Evolutionary conservation across 495 filamentous ascomycete species (phyloP), one percentile per base, ranked within the genome.

Genomic region (Penicillium bialowiezense): DNA sequence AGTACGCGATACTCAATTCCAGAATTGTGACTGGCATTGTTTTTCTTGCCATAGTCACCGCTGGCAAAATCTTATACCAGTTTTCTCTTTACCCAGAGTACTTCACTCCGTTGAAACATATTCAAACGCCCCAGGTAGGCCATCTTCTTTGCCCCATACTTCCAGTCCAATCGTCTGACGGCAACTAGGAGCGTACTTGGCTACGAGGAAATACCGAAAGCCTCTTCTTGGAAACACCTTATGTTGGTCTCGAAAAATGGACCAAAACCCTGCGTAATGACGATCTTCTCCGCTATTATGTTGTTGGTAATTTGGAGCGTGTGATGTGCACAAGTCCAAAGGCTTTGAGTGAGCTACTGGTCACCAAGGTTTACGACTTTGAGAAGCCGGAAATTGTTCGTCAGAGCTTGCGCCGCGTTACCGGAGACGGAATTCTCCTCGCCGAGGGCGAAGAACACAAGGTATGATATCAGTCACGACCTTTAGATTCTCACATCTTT

Each of bases 391-490:
- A 36, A 0, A 57, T 75, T 3, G 41, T 91, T 18, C 72, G 80
- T 3, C 56, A 63, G 12, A 74, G 70, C 4, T 54, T 97, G 21
- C 78, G 79, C 15, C 78, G 78, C 5, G 63, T 95, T 4, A 65
- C 92, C 6, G 92, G 92, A 0, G 62, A 87, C 36, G 91, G 92
- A 0, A 54, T 97, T 0, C 69, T 96, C 9, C 72, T 96, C 5
- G 86, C 89, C 1, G 91, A 97, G 65, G 91, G 91, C 17, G 86
- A 91, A 10, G 88, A 89, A 50, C 90, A 96, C 60, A 90, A 85
- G 72, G 72, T 75, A 44, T 26, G n/a, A 12, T 1, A 4, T 18
- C 13, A 58, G 29, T 12, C 33, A 23, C 12, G 34, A 10, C 1
- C 20, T 32, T 28, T 9, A n/a, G n/a, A n/a, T n/a, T n/a, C n/a